A percentile compares a stretch with the other conserved stretches of the same genome.
Conservation (phyloP, 345 rosid species). For the Acer yangbiense region DNA sequence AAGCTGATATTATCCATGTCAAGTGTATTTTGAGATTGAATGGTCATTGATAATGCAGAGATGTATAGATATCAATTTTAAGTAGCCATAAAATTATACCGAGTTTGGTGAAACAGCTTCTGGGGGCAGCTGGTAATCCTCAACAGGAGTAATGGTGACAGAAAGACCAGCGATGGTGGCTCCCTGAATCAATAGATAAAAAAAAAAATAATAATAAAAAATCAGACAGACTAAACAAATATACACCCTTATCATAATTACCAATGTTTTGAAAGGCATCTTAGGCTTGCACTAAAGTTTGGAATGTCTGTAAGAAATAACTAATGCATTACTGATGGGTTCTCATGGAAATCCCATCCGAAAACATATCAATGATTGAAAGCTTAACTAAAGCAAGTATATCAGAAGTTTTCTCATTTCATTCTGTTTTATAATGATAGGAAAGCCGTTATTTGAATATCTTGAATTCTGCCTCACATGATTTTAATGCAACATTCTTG, state of each 20-base stretch:
- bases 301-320: neutral
- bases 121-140: slow-evolving; percentile 49
- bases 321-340: neutral
- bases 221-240: neutral
- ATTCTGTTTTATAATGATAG: neutral
- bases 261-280: neutral
- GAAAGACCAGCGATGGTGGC: slow-evolving; percentile 38
- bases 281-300: neutral
- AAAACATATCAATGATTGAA: neutral
- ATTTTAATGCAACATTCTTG: neutral
- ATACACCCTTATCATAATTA: neutral
- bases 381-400: neutral
- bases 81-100: slow-evolving; percentile 25
- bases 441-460: neutral
- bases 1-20: neutral
- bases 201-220: no score
- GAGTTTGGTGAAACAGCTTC: slow-evolving; percentile 26
- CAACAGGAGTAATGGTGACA: slow-evolving; percentile 36
- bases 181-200: slow-evolving; percentile 26
- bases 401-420: neutral
- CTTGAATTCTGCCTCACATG: neutral
- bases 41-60: neutral
- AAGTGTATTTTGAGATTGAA: neutral
- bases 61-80: neutral
- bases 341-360: neutral